Evolutionary conservation across 1,139 yeast genomes (phyloP).

Genomic region (Candida pseudocylindracea): DNA sequence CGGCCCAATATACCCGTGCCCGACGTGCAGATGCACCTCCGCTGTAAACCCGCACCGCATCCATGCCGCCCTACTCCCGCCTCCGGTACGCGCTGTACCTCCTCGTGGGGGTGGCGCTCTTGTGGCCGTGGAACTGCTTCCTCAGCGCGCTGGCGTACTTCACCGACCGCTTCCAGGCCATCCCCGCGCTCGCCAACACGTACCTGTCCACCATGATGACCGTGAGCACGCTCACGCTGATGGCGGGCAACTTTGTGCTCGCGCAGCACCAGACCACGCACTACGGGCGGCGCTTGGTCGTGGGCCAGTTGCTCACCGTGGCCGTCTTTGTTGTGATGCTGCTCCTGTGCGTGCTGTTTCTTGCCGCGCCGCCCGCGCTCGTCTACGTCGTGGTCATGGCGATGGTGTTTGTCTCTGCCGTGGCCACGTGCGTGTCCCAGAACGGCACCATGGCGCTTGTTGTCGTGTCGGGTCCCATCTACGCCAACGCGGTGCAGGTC

Average conservation of each 20-base stretch:
- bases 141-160: slow-evolving; percentile 74
- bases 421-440: slow-evolving; percentile 58
- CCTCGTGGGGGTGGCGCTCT: slow-evolving; percentile 48
- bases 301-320: slow-evolving; percentile 37
- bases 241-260: slow-evolving; percentile 35
- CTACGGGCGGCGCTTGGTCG: slow-evolving; percentile 32
- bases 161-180: slow-evolving; percentile 32
- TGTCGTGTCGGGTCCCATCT: slow-evolving; percentile 53
- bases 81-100: slow-evolving; percentile 31
- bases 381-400: slow-evolving; percentile 28
- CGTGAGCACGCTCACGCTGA: slow-evolving; percentile 53
- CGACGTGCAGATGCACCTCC: no score
- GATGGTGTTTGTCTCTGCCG: slow-evolving; percentile 34
- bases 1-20: no score
- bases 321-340: slow-evolving; percentile 28
- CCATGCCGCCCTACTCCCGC: neutral
- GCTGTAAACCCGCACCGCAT: no score
- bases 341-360: slow-evolving; percentile 21
- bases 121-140: slow-evolving; percentile 97
- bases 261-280: slow-evolving; percentile 52
- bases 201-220: slow-evolving; percentile 84
- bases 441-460: slow-evolving; percentile 83
- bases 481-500: slow-evolving; percentile 76
- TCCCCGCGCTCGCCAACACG: slow-evolving; percentile 28
- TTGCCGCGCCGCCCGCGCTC: slow-evolving; percentile 14